These are phyloP conservation scores for Gloeopeniophorella convolvens DNA, from an alignment of 768 basidiomycete genomes.

Conservation along the genomic window DNA sequence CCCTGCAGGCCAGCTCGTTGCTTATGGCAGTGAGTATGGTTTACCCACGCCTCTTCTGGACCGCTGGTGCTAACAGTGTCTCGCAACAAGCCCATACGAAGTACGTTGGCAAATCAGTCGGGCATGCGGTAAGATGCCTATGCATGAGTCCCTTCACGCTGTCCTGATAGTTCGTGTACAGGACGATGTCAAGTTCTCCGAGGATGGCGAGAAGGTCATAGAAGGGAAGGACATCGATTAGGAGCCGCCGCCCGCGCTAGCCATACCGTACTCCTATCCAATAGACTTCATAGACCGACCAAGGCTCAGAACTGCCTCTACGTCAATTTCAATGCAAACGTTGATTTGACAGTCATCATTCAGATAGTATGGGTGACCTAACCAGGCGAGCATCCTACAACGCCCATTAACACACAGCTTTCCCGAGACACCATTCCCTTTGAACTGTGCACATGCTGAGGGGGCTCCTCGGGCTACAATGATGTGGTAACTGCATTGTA, in stretches of 20 bases:
- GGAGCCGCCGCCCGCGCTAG: too few species aligned
- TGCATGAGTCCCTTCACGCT: constrained; percentile 30
- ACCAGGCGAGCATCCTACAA: too few species aligned
- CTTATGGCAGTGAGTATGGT: constrained; percentile 64
- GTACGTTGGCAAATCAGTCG: constrained; percentile 65
- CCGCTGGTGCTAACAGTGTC: constrained; percentile 5
- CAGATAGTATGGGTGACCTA: too few species aligned
- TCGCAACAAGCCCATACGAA: constrained; percentile 67
- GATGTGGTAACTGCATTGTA: too few species aligned
- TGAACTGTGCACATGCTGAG: too few species aligned
- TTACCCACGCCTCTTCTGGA: background rate
- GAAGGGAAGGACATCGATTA: constrained; percentile 53
- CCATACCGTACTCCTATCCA: constrained; percentile 22
- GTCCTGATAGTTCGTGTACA: constrained; percentile 30
- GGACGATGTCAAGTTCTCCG: constrained; percentile 74
- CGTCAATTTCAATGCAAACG: too few species aligned
- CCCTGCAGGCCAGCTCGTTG: constrained; percentile 60
- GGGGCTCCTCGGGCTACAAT: too few species aligned
- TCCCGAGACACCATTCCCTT: too few species aligned
- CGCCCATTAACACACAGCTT: too few species aligned
- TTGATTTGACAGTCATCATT: too few species aligned
- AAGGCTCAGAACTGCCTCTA: too few species aligned
- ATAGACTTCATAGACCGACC: too few species aligned
- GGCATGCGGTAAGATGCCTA: constrained; percentile 32
- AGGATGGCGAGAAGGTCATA: constrained; percentile 65